Percentiles rank a stretch among this genome's conserved stretches.
These are phyloP conservation scores for Trichocomaceae sp. DNA, from an alignment of 2,329 filamentous ascomycete genomes.

Conservation along the genomic window DNA sequence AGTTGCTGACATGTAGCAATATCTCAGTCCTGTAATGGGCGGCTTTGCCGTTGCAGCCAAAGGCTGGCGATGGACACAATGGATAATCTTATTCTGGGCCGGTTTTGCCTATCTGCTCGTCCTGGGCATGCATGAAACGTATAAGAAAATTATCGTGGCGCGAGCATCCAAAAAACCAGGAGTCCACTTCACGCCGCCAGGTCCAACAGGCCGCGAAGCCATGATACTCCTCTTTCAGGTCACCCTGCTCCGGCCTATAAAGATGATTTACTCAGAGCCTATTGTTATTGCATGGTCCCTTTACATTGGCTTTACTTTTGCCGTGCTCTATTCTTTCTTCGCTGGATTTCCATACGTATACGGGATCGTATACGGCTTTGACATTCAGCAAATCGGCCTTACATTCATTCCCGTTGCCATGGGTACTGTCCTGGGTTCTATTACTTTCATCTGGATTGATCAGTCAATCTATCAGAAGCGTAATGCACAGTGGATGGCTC, in stretches of 20 bases:
- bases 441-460: slow-evolving; percentile 19
- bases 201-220: neutral
- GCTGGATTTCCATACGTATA: slow-evolving; percentile 4
- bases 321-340: slow-evolving; percentile 21
- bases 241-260: slow-evolving; percentile 14
- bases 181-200: neutral
- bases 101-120: slow-evolving; percentile 56
- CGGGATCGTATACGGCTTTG: slow-evolving; percentile 56
- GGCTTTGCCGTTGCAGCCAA: slow-evolving; percentile 26
- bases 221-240: slow-evolving; percentile 1
- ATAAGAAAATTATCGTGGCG: slow-evolving; percentile 61
- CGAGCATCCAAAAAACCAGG: slow-evolving; percentile 47
- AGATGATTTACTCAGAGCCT: slow-evolving; percentile 23
- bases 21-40: slow-evolving; percentile 17
- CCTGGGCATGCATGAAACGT: slow-evolving; percentile 55
- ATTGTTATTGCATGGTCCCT: slow-evolving; percentile 18
- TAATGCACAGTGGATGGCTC: slow-evolving; percentile 9
- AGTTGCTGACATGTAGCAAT: no score
- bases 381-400: slow-evolving; percentile 44
- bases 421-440: slow-evolving; percentile 54
- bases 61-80: slow-evolving; percentile 54
- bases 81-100: slow-evolving; percentile 59
- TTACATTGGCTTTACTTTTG: slow-evolving; percentile 21
- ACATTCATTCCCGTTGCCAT: slow-evolving; percentile 63
- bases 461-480: slow-evolving; percentile 16